Conservation (phyloP, 768 basidiomycete species). For the Pholiota conissans region DNA sequence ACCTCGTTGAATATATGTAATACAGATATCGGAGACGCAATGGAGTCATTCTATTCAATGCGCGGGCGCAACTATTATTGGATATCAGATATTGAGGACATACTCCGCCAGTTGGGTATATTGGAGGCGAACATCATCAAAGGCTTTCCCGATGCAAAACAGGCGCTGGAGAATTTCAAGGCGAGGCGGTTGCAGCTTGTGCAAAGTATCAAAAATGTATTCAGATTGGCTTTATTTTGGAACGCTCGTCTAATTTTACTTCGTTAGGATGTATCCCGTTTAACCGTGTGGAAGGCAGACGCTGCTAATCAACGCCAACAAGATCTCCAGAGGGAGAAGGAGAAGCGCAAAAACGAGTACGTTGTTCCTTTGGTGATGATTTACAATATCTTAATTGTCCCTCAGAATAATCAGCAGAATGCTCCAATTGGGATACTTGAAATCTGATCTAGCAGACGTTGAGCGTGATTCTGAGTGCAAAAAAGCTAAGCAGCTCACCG, state of each 20-base stretch:
- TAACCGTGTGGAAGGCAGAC: neutral
- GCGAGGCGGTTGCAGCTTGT: slow-evolving; percentile 15
- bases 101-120: slow-evolving; percentile 12
- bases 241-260: no score
- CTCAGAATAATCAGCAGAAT: slow-evolving; percentile 4
- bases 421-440: slow-evolving; percentile 6
- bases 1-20: no score
- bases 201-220: slow-evolving; percentile 12
- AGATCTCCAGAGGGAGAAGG: neutral
- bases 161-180: slow-evolving; percentile 24
- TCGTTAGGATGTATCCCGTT: neutral
- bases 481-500: slow-evolving; percentile 20
- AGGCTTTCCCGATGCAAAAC: slow-evolving; percentile 18
- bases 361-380: neutral
- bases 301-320: neutral
- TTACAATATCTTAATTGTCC: no score
- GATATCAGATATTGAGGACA: slow-evolving; percentile 26
- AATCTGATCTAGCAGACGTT: neutral
- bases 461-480: neutral
- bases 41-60: neutral
- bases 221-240: no score
- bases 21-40: neutral
- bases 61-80: slow-evolving; percentile 23
- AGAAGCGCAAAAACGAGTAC: neutral
- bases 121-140: slow-evolving; percentile 14